These are phyloP conservation scores for Melampsora medusae DNA, from an alignment of 1,284 basidiomycete genomes.

Conservation along the genomic window DNA sequence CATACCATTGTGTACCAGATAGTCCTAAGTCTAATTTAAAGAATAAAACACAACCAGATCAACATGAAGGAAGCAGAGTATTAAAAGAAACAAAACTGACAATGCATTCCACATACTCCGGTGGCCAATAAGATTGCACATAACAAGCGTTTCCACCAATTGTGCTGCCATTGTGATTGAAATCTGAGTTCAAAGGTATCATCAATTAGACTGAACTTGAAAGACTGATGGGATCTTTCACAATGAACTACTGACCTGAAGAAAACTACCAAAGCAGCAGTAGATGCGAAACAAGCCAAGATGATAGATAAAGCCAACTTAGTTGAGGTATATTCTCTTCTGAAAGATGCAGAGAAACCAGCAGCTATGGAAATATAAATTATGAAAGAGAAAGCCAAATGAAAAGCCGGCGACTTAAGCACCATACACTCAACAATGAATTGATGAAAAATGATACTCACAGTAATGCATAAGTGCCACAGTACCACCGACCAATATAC, in stretches of 20 bases:
- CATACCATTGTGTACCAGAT: conserved; percentile 30
- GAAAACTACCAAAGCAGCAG: conserved; percentile 58
- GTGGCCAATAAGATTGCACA: conserved; percentile 57
- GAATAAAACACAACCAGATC: not conserved
- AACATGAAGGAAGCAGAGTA: not conserved
- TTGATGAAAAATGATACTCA: conserved; percentile 54
- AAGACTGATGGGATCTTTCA: too few species aligned
- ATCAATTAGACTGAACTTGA: too few species aligned
- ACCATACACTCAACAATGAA: too few species aligned
- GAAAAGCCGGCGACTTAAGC: too few species aligned
- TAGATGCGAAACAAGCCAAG: conserved; percentile 58
- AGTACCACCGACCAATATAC: conserved; percentile 74
- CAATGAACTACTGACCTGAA: conserved; percentile 52
- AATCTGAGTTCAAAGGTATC: not conserved
- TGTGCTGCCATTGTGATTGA: conserved; percentile 58
- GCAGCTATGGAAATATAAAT: not conserved
- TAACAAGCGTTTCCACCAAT: conserved; percentile 58
- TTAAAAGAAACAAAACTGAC: conserved; percentile 51
- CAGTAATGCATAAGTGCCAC: conserved; percentile 57
- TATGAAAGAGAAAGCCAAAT: conserved; percentile 55
- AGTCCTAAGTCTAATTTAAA: conserved; percentile 22
- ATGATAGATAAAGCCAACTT: conserved; percentile 58
- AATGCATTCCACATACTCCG: conserved; percentile 61
- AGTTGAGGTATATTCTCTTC: conserved; percentile 53
- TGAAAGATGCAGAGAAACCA: conserved; percentile 54